phyloP scores from a whole-genome alignment of 257 asterid species.

The Anisodus tanguticus region DNA sequence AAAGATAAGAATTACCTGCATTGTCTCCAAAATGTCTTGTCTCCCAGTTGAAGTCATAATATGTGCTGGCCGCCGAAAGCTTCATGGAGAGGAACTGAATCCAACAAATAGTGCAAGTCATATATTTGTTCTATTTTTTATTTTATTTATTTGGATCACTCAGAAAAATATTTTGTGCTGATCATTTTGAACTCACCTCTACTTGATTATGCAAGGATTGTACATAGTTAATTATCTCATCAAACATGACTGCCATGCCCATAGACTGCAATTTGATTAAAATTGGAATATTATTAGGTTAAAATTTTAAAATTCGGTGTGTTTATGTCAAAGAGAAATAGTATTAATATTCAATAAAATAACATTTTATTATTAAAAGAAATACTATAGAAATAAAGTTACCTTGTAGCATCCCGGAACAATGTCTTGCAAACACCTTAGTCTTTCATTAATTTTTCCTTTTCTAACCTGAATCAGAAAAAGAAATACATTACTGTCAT shows the following conservation, averaged over 20 bases:
- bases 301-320: too few species aligned
- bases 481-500: background rate
- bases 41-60: slow-evolving; percentile 62
- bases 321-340: background rate
- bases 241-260: slow-evolving; percentile 97
- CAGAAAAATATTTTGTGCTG: background rate
- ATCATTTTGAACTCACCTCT: slow-evolving; percentile 54
- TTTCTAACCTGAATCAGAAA: slow-evolving; percentile 67
- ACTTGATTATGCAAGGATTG: slow-evolving; percentile 89
- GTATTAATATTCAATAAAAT: background rate
- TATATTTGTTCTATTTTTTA: too few species aligned
- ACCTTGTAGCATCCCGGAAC: slow-evolving; percentile 97
- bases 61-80: slow-evolving; percentile 77
- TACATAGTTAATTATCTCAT: slow-evolving; percentile 81
- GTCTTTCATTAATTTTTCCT: slow-evolving; percentile 80
- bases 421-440: slow-evolving; percentile 81
- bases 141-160: background rate
- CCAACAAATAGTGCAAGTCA: background rate
- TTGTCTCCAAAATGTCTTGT: slow-evolving; percentile 50
- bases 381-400: too few species aligned
- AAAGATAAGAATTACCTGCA: slow-evolving; percentile 49
- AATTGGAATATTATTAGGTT: background rate
- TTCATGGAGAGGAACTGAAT: slow-evolving; percentile 82
- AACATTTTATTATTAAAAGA: background rate
- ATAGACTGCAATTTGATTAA: slow-evolving; percentile 60